Evolutionary conservation across 352 stramenopile genomes (phyloP), one percentile per base, ranked within the genome.

Genomic region (Phytopythium sindhum): DNA sequence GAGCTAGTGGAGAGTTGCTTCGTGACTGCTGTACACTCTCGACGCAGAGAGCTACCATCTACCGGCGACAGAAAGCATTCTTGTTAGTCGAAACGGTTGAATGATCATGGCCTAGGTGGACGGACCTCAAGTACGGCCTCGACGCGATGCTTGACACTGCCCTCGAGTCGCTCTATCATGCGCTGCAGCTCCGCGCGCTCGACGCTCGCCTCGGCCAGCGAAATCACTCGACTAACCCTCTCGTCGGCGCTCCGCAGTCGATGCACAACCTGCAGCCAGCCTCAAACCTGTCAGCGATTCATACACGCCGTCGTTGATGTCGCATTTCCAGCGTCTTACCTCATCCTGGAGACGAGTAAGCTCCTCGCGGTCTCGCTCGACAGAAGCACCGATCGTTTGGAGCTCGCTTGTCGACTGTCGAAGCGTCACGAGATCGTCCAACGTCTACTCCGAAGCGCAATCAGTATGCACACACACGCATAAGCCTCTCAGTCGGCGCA

Each of bases 121-220:
- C 11, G 19, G 44, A 89, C 80, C 77, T 89, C 77, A 0, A 86
- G 72, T 21, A 89, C 67, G 11, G 75, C 72, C 35, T 85, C 80
- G 23, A 89, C 68, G 4, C 77, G 80, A 21, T 64, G 58, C 60
- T 86, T 86, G 12, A 89, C 60, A 41, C 70, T 80, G 50, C 59
- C 71, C 61, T 86, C 75, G 11, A 81, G 53, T 24, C 72, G 71
- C 37, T 74, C 69, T 3, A 89, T 45, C 24, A 78, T 61, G n/a
- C 67, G 65, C 42, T 81, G 63, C 12, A 85, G 65, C 45, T 85
- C 73, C 4, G 41, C 51, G 29, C 69, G 73, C 24, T 87, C 75
- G 7, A 64, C 60, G 9, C 58, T 41, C n/a, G 60, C 63, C 63
- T 87, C 77, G 2, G 74, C 53, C 2, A 84, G 50, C n/a, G 64